A percentile compares a stretch with the other conserved stretches of the same genome.
Evolutionary conservation across 192 early-diverging fungal species (phyloP).

Genomic region (Coemansia sp.): DNA sequence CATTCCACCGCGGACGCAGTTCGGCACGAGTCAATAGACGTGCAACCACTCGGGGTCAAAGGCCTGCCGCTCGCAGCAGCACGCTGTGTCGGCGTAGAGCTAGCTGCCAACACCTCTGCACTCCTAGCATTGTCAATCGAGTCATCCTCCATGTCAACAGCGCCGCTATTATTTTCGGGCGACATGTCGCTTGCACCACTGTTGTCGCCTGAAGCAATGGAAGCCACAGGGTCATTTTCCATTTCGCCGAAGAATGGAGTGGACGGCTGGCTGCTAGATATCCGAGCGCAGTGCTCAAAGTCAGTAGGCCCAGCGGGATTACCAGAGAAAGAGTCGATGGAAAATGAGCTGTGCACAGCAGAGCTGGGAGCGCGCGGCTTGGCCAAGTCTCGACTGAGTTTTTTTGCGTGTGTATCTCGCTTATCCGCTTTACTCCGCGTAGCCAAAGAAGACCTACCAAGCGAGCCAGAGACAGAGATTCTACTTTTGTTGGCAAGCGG

Average conservation of each 20-base stretch:
- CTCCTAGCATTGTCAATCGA: background rate
- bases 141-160: background rate
- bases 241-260: background rate
- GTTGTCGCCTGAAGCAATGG: background rate
- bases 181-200: background rate
- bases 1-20: constrained; percentile 45
- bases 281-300: background rate
- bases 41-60: constrained; percentile 27
- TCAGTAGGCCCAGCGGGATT: background rate
- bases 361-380: background rate
- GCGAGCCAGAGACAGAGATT: background rate
- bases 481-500: constrained; percentile 13
- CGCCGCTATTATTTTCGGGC: background rate
- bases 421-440: background rate
- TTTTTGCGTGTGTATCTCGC: background rate
- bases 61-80: constrained; percentile 17
- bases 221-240: background rate
- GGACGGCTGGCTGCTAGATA: constrained; percentile 9
- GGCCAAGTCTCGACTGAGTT: background rate
- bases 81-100: constrained; percentile 6
- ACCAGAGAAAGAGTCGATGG: background rate
- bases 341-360: background rate
- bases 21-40: constrained; percentile 38
- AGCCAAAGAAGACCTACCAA: constrained; percentile 11
- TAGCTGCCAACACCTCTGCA: background rate